Percentiles rank a stretch among this genome's conserved stretches.
Conservation (phyloP, 176 grass and related monocot species). For the Bonia amplexicaulis region DNA sequence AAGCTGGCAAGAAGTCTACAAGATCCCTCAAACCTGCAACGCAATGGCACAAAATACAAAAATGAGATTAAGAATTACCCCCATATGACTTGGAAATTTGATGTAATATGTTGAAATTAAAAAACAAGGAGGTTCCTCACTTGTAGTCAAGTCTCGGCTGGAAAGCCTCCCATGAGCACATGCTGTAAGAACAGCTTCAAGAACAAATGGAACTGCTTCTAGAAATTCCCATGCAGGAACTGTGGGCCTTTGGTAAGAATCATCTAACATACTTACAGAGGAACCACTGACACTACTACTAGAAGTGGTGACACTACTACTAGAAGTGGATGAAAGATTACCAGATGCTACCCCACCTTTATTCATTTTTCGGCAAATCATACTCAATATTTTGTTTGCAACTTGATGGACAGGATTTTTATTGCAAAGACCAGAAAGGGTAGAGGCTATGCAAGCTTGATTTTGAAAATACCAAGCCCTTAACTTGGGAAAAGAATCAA, state of each 20-base stretch:
- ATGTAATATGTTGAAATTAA: constrained; percentile 1
- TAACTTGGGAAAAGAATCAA: constrained; percentile 95
- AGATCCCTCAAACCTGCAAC: constrained; percentile 88
- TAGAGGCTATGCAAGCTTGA: constrained; percentile 95
- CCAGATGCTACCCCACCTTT: constrained; percentile 47
- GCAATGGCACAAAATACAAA: constrained; percentile 5
- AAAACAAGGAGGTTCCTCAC: constrained; percentile 41
- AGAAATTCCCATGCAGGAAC: constrained; percentile 95
- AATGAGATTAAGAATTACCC: constrained; percentile 1
- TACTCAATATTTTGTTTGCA: constrained; percentile 92
- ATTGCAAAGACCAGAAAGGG: constrained; percentile 82
- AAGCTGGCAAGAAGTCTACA: constrained; percentile 93
- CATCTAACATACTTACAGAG: constrained; percentile 57
- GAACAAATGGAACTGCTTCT: constrained; percentile 94
- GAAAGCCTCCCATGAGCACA: constrained; percentile 92
- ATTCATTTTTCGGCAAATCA: constrained; percentile 87
- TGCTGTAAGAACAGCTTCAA: constrained; percentile 94
- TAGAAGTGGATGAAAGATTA: constrained; percentile 68
- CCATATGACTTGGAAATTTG: neutral
- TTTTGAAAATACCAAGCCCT: constrained; percentile 93
- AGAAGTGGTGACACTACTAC: constrained; percentile 71
- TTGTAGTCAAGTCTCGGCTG: constrained; percentile 88
- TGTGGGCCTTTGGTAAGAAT: constrained; percentile 63
- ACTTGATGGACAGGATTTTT: constrained; percentile 89
- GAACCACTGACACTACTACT: constrained; percentile 72